Conservation (phyloP, 2,329 filamentous ascomycete species). For the Stylonectria norvegica region DNA sequence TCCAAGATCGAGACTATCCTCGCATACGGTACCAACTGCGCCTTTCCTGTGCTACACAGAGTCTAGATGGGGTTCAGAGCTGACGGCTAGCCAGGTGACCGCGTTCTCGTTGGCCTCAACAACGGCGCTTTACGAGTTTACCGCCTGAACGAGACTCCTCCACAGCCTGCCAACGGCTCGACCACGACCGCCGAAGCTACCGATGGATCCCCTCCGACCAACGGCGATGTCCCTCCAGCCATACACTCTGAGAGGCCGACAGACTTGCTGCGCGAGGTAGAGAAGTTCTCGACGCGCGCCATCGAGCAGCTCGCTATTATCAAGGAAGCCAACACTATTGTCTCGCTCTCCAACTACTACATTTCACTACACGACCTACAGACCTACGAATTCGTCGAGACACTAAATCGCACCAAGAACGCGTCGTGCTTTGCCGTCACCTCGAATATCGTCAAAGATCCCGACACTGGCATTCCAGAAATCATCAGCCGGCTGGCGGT, state of each 20-base stretch:
- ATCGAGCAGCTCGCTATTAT: slow-evolving; percentile 94
- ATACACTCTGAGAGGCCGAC: slow-evolving; percentile 54
- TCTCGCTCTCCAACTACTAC: slow-evolving; percentile 86
- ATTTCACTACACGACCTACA: slow-evolving; percentile 88
- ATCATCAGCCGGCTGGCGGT: slow-evolving; percentile 91
- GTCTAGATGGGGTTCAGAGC: background rate
- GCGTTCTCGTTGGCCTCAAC: slow-evolving; percentile 86
- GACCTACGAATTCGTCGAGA: slow-evolving; percentile 77
- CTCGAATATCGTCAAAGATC: slow-evolving; percentile 90
- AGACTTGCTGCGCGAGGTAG: slow-evolving; percentile 84
- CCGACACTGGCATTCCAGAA: slow-evolving; percentile 80
- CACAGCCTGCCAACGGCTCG: slow-evolving; percentile 34
- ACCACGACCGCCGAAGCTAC: slow-evolving; percentile 26
- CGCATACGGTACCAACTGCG: slow-evolving; percentile 66
- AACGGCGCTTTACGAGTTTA: slow-evolving; percentile 87
- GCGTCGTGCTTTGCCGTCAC: slow-evolving; percentile 89
- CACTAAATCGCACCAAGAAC: slow-evolving; percentile 77
- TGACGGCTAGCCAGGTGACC: slow-evolving; percentile 59
- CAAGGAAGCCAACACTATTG: slow-evolving; percentile 87
- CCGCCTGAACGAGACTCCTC: slow-evolving; percentile 69
- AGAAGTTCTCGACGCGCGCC: slow-evolving; percentile 86
- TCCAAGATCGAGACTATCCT: slow-evolving; percentile 95
- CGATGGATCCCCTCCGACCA: slow-evolving; percentile 26
- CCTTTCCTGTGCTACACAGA: slow-evolving; percentile 5
- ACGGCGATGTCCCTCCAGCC: slow-evolving; percentile 28